These are phyloP conservation scores for Apiospora sp. DNA, from an alignment of 2,329 filamentous ascomycete species.

Conservation along the genomic window DNA sequence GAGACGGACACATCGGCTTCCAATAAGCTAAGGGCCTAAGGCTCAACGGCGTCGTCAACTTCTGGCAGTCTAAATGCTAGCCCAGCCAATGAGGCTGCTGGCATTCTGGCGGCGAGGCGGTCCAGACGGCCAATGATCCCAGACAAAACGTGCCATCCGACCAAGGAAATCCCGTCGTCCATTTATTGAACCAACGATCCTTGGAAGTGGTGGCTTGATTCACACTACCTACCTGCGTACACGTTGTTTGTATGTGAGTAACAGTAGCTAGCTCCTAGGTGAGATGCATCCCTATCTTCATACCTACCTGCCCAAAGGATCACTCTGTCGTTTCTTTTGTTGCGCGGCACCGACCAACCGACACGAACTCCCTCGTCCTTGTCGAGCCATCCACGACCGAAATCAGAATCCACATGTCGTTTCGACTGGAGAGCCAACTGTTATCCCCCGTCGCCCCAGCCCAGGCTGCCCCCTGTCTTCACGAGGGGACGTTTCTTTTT, in stretches of 20 bases:
- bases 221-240: background rate
- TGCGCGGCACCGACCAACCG: constrained; percentile 6
- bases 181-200: background rate
- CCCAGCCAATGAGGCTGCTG: background rate
- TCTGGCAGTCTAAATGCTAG: background rate
- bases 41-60: constrained; percentile 6
- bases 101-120: background rate
- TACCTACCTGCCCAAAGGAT: background rate
- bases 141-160: constrained; percentile 17
- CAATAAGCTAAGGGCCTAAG: background rate
- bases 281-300: background rate
- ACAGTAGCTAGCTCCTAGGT: background rate
- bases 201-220: constrained; percentile 5
- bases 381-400: background rate
- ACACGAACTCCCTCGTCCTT: background rate
- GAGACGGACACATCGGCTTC: constrained; percentile 11
- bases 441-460: background rate
- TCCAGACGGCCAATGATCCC: constrained; percentile 1
- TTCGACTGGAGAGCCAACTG: constrained; percentile 12
- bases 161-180: background rate
- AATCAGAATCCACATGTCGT: constrained; percentile 7
- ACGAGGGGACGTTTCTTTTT: constrained; percentile 1
- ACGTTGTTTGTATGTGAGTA: background rate
- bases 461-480: constrained; percentile 1
- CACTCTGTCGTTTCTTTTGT: background rate